Base-by-base conservation (phyloP, 768 basidiomycete species). In the Leucosporidium creatinivorum region DNA sequence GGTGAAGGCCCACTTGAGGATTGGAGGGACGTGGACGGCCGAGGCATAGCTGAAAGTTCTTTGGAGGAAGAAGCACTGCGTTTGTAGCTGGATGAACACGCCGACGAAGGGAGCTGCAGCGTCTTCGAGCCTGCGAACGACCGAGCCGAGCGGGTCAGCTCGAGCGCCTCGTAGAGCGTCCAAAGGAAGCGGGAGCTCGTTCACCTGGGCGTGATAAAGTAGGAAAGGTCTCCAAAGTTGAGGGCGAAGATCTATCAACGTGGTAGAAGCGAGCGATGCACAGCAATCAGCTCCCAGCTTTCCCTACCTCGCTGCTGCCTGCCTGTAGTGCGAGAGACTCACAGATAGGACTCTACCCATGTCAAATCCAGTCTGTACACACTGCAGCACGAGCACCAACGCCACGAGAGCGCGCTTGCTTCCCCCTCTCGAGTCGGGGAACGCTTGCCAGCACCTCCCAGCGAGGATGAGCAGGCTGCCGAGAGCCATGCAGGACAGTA, bases 171-270 rank as follows among this genome's bases (percentile, higher is more conserved):
- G 33, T 33, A 33, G 39, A 44, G 39, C 39, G 39, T 2, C 6
- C 6, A 44, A 44, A 13, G 15, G 39, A 15, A 3, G 13, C 39
- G 8, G 39, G 15, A 17, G 15, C n/a, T n/a, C 8, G 39, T 44
- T 6, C 15, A 44, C 39, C 39, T 44, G 8, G 39, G 39, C 8
- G 39, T 44, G 39, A 44, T 6, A 15, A 62, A 23, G 61, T 13
- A 18, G 13, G 31, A 36, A 3, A 54, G 25, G 25, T 62, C 36
- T n/a, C 61, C 61, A 36, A 36, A 62, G 61, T 62, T 4, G 61
- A n/a, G n/a, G 31, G 33, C 31, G 21, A 52, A 52, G 61, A 62
- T 44, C 61, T 62, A 19, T 44, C 15, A 15, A 44, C 8, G 39
- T 44, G 39, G 39, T 44, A 13, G 2, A 33, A 44, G 13, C 39